Conservation (phyloP, 2,329 filamentous ascomycete species). For the Phaeosphaeria sp. region DNA sequence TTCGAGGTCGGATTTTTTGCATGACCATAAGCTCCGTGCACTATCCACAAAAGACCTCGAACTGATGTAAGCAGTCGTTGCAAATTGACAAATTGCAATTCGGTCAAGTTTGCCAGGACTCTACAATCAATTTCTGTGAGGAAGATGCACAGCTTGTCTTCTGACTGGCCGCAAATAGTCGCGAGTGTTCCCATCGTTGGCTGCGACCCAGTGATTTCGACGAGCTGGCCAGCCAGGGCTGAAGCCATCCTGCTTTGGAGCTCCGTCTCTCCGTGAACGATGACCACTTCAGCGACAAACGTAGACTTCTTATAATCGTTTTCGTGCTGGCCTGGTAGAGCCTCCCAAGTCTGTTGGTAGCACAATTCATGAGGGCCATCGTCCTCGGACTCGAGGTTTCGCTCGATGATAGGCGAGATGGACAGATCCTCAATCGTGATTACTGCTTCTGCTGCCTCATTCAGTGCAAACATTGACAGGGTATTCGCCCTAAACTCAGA, state of each 20-base stretch:
- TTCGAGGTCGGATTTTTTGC: constrained; percentile 11
- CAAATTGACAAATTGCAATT: constrained; percentile 5
- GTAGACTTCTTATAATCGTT: background rate
- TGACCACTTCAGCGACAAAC: constrained; percentile 12
- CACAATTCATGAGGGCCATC: constrained; percentile 28
- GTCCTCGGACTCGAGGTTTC: constrained; percentile 6
- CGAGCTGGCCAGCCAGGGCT: constrained; percentile 18
- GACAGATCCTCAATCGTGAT: constrained; percentile 29
- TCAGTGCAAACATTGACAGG: constrained; percentile 30
- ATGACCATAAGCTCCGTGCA: constrained; percentile 8
- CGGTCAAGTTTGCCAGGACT: constrained; percentile 7
- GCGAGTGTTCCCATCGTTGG: constrained; percentile 2
- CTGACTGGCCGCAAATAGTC: background rate
- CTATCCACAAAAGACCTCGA: constrained; percentile 14
- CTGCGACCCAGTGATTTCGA: constrained; percentile 4
- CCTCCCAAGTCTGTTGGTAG: constrained; percentile 37
- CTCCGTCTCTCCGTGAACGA: constrained; percentile 20
- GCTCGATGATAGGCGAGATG: constrained; percentile 29
- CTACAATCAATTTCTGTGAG: constrained; percentile 14
- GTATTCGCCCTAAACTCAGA: constrained; percentile 22
- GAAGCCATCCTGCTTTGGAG: constrained; percentile 18
- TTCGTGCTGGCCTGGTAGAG: background rate
- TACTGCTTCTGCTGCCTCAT: constrained; percentile 17
- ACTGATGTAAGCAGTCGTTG: constrained; percentile 5
- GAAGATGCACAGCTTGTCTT: constrained; percentile 27